phyloP scores from a whole-genome alignment of 73 alveolate genomes.

The Tetrahymena thermophila region DNA sequence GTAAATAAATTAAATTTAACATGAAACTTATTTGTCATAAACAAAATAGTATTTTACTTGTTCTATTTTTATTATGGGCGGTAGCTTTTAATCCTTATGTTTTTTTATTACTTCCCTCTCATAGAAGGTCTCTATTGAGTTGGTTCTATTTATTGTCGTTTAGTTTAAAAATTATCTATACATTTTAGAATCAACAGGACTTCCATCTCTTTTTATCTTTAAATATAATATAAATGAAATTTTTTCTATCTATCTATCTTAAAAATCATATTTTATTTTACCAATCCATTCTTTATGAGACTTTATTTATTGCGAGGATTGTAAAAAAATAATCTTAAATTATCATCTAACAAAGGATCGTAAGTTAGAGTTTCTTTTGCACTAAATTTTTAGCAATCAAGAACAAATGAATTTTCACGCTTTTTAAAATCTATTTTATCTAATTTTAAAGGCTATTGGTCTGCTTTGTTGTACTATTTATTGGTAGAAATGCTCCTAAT shows the following conservation, averaged over 20 bases:
- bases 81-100: not conserved
- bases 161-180: not conserved
- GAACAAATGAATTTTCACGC: not conserved
- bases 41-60: not conserved
- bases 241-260: no score
- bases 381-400: not conserved
- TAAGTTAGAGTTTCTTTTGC: not conserved
- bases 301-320: not conserved
- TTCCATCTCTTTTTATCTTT: not conserved
- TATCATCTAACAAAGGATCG: not conserved
- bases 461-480: not conserved
- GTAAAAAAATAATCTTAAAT: not conserved
- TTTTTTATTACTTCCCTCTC: not conserved
- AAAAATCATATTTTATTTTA: not conserved
- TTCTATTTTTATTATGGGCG: not conserved
- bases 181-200: not conserved
- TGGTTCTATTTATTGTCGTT: not conserved
- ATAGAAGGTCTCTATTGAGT: not conserved
- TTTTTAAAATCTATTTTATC: not conserved
- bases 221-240: no score
- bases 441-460: not conserved
- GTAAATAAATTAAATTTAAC: no score
- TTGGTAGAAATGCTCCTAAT: not conserved
- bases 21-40: no score
- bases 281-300: not conserved